Conservation (phyloP, 176 grass and related monocot species). For the Themeda triandra region DNA sequence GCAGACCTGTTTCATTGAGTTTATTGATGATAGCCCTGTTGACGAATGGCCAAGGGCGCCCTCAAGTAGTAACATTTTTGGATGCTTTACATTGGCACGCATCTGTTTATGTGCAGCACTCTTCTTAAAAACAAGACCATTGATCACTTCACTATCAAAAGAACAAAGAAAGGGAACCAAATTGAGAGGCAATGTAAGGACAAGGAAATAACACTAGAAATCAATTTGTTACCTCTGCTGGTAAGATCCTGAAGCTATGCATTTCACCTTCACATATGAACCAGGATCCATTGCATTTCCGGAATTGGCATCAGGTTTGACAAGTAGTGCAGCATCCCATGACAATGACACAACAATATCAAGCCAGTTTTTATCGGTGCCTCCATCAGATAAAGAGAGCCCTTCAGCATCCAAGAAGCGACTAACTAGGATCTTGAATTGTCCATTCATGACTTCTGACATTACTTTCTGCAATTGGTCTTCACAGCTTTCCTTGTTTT, state of each 20-base stretch:
- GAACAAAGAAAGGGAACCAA: constrained; percentile 12
- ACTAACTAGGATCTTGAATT: constrained; percentile 78
- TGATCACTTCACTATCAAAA: constrained; percentile 82
- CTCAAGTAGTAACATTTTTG: constrained; percentile 59
- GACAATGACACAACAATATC: constrained; percentile 74
- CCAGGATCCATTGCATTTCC: constrained; percentile 94
- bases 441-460: constrained; percentile 89
- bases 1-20: constrained; percentile 69
- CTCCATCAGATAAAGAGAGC: constrained; percentile 40
- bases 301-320: constrained; percentile 77
- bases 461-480: constrained; percentile 68
- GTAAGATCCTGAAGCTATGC: constrained; percentile 65
- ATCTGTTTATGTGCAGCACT: constrained; percentile 74
- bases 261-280: constrained; percentile 91
- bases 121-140: constrained; percentile 97
- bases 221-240: constrained; percentile 63
- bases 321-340: constrained; percentile 73
- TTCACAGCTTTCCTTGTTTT: constrained; percentile 39
- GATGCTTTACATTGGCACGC: constrained; percentile 48
- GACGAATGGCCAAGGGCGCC: constrained; percentile 51
- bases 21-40: constrained; percentile 54
- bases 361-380: constrained; percentile 58
- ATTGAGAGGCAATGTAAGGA: constrained; percentile 9
- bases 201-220: not conserved
- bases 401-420: constrained; percentile 83